Conservation (phyloP, 805 yeast genomes). For the Ogataea methylovora region DNA sequence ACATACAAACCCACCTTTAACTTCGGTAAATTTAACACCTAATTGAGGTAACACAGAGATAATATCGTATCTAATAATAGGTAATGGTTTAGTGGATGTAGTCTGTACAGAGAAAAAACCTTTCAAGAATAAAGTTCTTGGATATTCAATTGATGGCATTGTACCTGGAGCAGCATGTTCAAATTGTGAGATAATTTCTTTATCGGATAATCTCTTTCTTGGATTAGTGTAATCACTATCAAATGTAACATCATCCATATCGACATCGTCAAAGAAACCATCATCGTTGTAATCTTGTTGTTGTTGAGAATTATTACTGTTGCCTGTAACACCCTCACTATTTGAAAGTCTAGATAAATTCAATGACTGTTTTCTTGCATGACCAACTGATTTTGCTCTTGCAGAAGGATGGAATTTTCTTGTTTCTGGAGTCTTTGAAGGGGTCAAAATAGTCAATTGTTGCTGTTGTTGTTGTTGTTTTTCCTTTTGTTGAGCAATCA, state of each 20-base stretch:
- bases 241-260: conserved; percentile 27
- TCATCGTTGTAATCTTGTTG: conserved; percentile 28
- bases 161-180: conserved; percentile 61
- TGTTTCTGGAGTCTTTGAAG: conserved; percentile 6
- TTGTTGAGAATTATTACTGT: conserved; percentile 5
- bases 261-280: conserved; percentile 52
- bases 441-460: conserved; percentile 3
- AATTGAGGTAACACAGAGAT: conserved; percentile 67
- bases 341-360: conserved; percentile 20
- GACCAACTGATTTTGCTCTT: conserved; percentile 84
- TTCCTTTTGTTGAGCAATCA: conserved; percentile 7
- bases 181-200: conserved; percentile 33
- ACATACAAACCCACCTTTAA: conserved; percentile 90
- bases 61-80: conserved; percentile 79
- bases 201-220: conserved; percentile 34
- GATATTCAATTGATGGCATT: conserved; percentile 93
- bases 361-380: conserved; percentile 56
- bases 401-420: conserved; percentile 67
- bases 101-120: conserved; percentile 95
- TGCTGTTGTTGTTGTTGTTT: conserved; percentile 25
- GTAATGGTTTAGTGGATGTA: conserved; percentile 86
- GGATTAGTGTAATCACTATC: conserved; percentile 17
- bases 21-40: conserved; percentile 80
- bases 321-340: conserved; percentile 11
- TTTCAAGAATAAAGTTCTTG: conserved; percentile 81